Base-by-base conservation (phyloP, 805 yeast genomes). In the Groenewaldozyma tartarivorans region DNA sequence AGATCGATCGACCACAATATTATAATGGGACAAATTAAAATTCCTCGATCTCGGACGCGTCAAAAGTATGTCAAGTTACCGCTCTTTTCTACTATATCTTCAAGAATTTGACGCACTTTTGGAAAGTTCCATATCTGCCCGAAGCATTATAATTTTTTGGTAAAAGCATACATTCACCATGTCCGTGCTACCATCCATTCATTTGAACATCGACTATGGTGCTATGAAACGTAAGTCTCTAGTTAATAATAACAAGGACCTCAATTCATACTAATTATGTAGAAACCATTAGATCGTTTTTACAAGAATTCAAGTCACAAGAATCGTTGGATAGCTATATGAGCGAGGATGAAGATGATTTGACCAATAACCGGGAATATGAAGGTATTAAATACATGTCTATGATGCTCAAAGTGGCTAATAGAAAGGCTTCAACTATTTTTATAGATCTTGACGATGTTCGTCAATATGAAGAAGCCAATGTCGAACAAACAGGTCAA, bases 391-490 rank as follows among this genome's bases (percentile, higher is more conserved):
- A 92, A 60, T 92, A 92, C 63, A 66, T 81, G 77, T 67, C 65
- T 24, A 49, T 81, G 4, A 66, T 92, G 35, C 95, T 86, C 56
- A 67, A 76, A 49, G 72, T 92, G 24, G 87, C 96, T 44, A 86
- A 94, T 60, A 75, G 98, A 54, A 87, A 88, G 49, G 47, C 68
- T 21, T 67, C 81, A 24, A 75, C 86, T 1, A 54, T 92, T 17
- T 67, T 67, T 41, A 70, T 92, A 36, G 95, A 86, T 45, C 68
- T 92, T 39, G 95, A 92, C 58, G 99, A 92, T 61, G 64, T 92
- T 43, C 74, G 75, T 49, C 66, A 68, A 33, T 92, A 72, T 60
- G 92, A 84, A 54, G 71, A 71, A 47, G 13, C 11, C 29, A 24
- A 24, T 13, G 11, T 9, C 11, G 61, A 61, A 48, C 41, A 42